Base-by-base conservation (phyloP, 2,329 filamentous ascomycete genomes). In the Beauveria brongniartii region DNA sequence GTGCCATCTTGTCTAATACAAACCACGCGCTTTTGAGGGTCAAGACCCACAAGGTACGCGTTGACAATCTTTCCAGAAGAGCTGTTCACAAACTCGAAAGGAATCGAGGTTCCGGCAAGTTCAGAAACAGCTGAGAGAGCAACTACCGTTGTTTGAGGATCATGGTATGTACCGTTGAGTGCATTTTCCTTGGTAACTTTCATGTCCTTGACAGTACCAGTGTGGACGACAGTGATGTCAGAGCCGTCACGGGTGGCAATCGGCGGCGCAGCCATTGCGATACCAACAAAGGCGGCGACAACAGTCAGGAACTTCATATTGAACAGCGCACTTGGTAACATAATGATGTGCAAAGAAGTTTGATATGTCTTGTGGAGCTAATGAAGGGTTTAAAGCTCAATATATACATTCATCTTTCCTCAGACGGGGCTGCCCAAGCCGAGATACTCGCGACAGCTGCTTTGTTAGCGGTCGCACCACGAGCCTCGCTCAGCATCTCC, bases 41-140 rank as follows among this genome's bases (percentile, higher is more conserved):
- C 77, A 2, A 77, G 65, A 3, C 78, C 79, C 18, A 75, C 74
- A 41, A 82, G 69, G 63, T 81, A 82, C 0, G 75, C 76, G 55
- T 75, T 77, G 62, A 80, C 66, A 0, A 66, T 63, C 3, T 62
- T 64, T 22, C 22, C 22, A 22, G 22, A 22, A 22, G 22, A 22
- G 22, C 22, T 22, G 22, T 22, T 22, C 22, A 22, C 22, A 22
- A 22, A 22, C 22, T 22, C 22, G 22, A 22, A 22, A 22, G 22
- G 22, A 22, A 22, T 22, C 22, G 22, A 22, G 22, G 2, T 22
- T 22, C 22, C 22, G 22, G 22, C 22, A 22, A 22, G 22, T 22
- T 22, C 22, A 5, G 62, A 50, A 16, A 65, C 40, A 16, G 61
- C 22, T 8, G 26, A 10, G 20, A 43, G 47, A 8, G 57, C 9